Conservation (phyloP, 129 eudicot species). For the Chrysanthemum lavandulifolium region DNA sequence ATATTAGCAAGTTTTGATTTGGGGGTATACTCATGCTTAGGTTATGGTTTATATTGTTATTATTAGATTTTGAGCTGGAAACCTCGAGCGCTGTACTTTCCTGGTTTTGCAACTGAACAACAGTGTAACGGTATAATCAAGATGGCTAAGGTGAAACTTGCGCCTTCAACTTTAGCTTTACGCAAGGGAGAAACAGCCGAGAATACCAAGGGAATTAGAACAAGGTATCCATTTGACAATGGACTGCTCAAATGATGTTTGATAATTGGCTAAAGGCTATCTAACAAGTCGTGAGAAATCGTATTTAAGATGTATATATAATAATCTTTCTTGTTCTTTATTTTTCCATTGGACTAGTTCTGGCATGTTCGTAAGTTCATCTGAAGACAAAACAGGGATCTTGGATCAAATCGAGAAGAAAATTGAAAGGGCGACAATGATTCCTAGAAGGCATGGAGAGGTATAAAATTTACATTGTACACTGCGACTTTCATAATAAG, state of each 20-base stretch:
- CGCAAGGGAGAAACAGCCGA: slow-evolving; percentile 84
- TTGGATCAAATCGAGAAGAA: slow-evolving; percentile 76
- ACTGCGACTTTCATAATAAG: neutral
- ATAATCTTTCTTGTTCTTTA: neutral
- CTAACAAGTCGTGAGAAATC: neutral
- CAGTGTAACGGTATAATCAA: slow-evolving; percentile 66
- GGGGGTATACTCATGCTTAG: no score
- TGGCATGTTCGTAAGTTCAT: slow-evolving; percentile 86
- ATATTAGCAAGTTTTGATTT: no score
- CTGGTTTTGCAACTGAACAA: slow-evolving; percentile 70
- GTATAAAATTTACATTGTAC: slow-evolving; percentile 35
- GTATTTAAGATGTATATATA: neutral
- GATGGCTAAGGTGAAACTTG: slow-evolving; percentile 60
- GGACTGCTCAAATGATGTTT: no score
- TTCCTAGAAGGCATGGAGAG: slow-evolving; percentile 85
- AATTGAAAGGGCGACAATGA: slow-evolving; percentile 84
- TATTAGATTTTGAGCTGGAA: slow-evolving; percentile 79
- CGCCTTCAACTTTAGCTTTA: slow-evolving; percentile 79
- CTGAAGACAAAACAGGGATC: slow-evolving; percentile 81
- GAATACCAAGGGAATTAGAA: slow-evolving; percentile 72
- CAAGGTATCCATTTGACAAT: slow-evolving; percentile 49
- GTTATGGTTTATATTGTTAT: neutral
- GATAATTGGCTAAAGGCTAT: no score
- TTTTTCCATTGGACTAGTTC: slow-evolving; percentile 52
- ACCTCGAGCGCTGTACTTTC: slow-evolving; percentile 80